These are phyloP conservation scores for Exophiala lecanii-corni DNA, from an alignment of 2,329 filamentous ascomycete species.

Conservation along the genomic window DNA sequence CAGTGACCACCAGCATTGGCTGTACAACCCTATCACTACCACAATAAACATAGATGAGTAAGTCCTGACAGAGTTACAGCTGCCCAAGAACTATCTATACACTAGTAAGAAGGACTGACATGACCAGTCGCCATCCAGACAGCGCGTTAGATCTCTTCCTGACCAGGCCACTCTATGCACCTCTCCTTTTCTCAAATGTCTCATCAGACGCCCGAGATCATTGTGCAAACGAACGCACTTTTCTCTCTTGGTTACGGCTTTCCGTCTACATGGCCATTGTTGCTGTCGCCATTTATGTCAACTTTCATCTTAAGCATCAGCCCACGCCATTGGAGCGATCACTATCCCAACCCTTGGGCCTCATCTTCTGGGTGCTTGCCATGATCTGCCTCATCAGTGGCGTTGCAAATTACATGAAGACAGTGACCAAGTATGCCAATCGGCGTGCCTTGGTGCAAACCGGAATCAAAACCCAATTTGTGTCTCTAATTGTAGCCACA, in stretches of 20 bases:
- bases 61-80: slow-evolving; percentile 5
- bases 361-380: slow-evolving; percentile 81
- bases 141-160: slow-evolving; percentile 41
- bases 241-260: slow-evolving; percentile 86
- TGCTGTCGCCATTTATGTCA: slow-evolving; percentile 82
- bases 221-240: slow-evolving; percentile 65
- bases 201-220: slow-evolving; percentile 64
- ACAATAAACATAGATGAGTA: slow-evolving; percentile 21
- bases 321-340: slow-evolving; percentile 67
- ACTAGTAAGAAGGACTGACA: slow-evolving; percentile 5
- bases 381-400: slow-evolving; percentile 72
- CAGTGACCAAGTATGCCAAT: slow-evolving; percentile 74
- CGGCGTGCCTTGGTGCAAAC: slow-evolving; percentile 81
- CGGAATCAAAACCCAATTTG: slow-evolving; percentile 85
- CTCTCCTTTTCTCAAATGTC: slow-evolving; percentile 62
- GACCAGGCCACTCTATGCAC: slow-evolving; percentile 51
- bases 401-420: slow-evolving; percentile 79
- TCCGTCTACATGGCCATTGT: slow-evolving; percentile 89
- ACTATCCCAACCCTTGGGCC: slow-evolving; percentile 77
- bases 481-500: slow-evolving; percentile 47
- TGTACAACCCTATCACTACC: slow-evolving; percentile 23
- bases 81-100: not conserved
- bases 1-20: slow-evolving; percentile 21
- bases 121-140: slow-evolving; percentile 24
- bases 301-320: slow-evolving; percentile 78